phyloP scores from a whole-genome alignment of 2,329 filamentous ascomycete genomes.

The Fusarium floridanum region DNA sequence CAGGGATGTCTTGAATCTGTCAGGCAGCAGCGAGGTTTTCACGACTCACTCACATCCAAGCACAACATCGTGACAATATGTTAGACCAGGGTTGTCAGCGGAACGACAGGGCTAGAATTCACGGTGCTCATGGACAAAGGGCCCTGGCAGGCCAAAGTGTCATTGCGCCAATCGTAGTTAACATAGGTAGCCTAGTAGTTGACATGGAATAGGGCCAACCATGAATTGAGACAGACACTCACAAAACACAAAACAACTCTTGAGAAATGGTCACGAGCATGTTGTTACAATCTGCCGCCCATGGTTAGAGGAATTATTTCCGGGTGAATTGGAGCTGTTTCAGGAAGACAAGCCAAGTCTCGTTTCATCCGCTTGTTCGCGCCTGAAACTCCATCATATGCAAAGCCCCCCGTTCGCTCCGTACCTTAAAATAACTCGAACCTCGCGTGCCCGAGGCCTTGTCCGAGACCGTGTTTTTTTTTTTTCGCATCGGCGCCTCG shows the following conservation, averaged over 20 bases:
- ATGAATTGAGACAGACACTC: not conserved
- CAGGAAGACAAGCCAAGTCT: not conserved
- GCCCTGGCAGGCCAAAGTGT: not conserved
- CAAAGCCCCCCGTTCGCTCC: not conserved
- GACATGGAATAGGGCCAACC: not conserved
- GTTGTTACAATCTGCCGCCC: not conserved
- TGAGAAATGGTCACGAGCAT: not conserved
- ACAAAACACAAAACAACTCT: not conserved
- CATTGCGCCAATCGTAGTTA: not conserved
- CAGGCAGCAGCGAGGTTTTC: not conserved
- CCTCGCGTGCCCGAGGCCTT: not conserved
- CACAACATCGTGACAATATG: not conserved
- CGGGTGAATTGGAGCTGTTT: not conserved
- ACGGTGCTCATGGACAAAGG: not conserved
- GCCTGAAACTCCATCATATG: not conserved
- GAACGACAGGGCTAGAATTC: not conserved
- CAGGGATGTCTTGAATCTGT: not conserved
- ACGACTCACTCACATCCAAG: not conserved
- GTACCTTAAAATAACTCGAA: not conserved
- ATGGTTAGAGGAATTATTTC: not conserved
- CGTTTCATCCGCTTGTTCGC: not conserved
- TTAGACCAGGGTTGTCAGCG: not conserved
- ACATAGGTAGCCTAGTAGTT: not conserved
- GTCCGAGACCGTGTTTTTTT: conserved; percentile 1
- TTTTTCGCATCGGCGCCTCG: not conserved